A percentile compares a stretch with the other conserved stretches of the same genome.
Conservation (phyloP, 345 rosid genomes). For the Lepidium didymum region DNA sequence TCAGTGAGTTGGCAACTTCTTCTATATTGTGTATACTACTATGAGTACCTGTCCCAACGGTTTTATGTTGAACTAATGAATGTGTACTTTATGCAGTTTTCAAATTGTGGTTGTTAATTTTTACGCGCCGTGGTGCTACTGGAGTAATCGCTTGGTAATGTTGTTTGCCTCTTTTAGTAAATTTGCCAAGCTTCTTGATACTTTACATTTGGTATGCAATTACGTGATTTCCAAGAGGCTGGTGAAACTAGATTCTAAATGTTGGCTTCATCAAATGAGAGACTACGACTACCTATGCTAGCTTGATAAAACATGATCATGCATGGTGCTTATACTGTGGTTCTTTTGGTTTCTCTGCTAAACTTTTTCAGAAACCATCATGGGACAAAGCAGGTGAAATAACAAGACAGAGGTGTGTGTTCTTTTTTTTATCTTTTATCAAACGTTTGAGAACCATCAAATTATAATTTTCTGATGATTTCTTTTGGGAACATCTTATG, state of each 20-base stretch:
- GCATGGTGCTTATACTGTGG: not conserved
- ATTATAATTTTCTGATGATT: not conserved
- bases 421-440: not conserved
- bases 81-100: slow-evolving; percentile 40
- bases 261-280: not conserved
- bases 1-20: slow-evolving; percentile 42
- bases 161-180: not conserved
- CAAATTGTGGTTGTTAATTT: slow-evolving; percentile 84
- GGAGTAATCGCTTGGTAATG: slow-evolving; percentile 88
- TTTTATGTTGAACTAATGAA: not conserved
- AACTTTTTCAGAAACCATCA: slow-evolving; percentile 70
- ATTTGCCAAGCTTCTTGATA: not conserved
- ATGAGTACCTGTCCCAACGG: not conserved
- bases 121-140: slow-evolving; percentile 93
- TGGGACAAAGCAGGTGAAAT: slow-evolving; percentile 89
- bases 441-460: not conserved
- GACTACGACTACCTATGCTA: not conserved
- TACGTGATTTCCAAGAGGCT: too few relatives aligned
- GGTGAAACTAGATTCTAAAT: not conserved
- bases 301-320: not conserved
- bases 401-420: slow-evolving; percentile 59
- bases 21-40: not conserved
- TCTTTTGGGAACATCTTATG: slow-evolving; percentile 1
- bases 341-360: not conserved
- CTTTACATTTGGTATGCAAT: not conserved